These are phyloP conservation scores for Monosporascus sp. DNA, from an alignment of 2,329 filamentous ascomycete genomes.

Conservation along the genomic window DNA sequence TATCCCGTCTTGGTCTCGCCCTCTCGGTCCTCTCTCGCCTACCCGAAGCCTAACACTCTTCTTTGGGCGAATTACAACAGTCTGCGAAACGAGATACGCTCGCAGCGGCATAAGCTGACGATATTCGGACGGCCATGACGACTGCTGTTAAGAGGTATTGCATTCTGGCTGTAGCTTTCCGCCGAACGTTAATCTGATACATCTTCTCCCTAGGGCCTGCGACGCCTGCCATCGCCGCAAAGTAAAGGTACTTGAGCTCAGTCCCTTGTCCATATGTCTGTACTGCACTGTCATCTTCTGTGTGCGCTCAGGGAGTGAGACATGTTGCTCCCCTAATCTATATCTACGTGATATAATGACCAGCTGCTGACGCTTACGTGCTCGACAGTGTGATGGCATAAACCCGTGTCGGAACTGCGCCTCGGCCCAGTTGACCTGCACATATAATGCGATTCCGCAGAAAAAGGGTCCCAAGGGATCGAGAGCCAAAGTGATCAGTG, in stretches of 20 bases:
- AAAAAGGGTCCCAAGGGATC: conserved; percentile 74
- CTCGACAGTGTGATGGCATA: conserved; percentile 52
- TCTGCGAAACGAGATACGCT: no score
- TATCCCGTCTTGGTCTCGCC: no score
- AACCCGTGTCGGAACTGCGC: conserved; percentile 68
- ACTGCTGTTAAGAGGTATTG: conserved; percentile 31
- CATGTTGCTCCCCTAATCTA: no score
- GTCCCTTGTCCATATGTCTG: no score
- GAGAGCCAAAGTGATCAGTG: conserved; percentile 69
- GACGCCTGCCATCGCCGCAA: conserved; percentile 71
- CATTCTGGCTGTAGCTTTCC: not conserved
- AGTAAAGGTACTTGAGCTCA: conserved; percentile 42
- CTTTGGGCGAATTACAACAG: no score
- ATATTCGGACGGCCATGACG: conserved; percentile 21
- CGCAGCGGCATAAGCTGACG: no score
- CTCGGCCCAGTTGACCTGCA: conserved; percentile 62
- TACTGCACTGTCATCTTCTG: no score
- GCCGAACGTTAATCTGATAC: not conserved
- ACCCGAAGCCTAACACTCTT: no score
- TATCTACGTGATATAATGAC: no score
- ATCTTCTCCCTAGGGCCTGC: conserved; percentile 47
- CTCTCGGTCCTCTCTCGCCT: no score
- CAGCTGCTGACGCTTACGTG: not conserved
- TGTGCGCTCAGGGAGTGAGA: no score
- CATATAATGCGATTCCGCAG: conserved; percentile 69